A percentile compares a stretch with the other conserved stretches of the same genome.
Evolutionary conservation across 768 basidiomycete species (phyloP).

Genomic region (Agaricus bisporus): DNA sequence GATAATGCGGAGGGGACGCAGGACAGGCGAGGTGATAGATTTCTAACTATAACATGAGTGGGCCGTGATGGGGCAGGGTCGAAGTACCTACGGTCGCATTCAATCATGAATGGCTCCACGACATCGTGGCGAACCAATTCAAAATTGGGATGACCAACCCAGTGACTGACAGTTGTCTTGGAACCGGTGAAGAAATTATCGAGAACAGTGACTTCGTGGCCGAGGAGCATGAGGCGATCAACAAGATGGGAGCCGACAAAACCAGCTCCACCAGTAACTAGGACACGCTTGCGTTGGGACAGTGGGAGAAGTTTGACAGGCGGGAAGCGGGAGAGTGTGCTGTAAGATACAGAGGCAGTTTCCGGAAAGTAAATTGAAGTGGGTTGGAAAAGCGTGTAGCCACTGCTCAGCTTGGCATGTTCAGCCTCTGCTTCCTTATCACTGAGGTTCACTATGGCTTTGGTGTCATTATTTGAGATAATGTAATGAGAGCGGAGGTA

Average conservation of each 20-base stretch:
- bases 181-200: slow-evolving; percentile 99
- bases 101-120: slow-evolving; percentile 96
- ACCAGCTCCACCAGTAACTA: slow-evolving; percentile 97
- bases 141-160: slow-evolving; percentile 98
- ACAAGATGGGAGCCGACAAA: slow-evolving; percentile 99
- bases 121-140: slow-evolving; percentile 98
- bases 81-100: slow-evolving; percentile 81
- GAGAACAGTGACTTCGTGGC: slow-evolving; percentile 94
- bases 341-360: slow-evolving; percentile 82
- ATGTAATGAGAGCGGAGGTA: slow-evolving; percentile 83
- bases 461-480: slow-evolving; percentile 31
- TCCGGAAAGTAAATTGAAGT: slow-evolving; percentile 84
- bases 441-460: slow-evolving; percentile 26
- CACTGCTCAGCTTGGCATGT: slow-evolving; percentile 50
- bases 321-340: slow-evolving; percentile 86
- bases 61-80: slow-evolving; percentile 2
- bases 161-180: slow-evolving; percentile 93
- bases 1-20: slow-evolving; percentile 95
- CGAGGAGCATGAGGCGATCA: slow-evolving; percentile 95
- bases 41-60: slow-evolving; percentile 40
- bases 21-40: slow-evolving; percentile 99
- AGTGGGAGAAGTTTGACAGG: slow-evolving; percentile 86
- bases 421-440: slow-evolving; percentile 34
- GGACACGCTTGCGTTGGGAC: slow-evolving; percentile 75
- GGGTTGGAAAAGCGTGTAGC: slow-evolving; percentile 57